phyloP scores from a whole-genome alignment of 164 flowering plant species.

The Dillenia turbinata region DNA sequence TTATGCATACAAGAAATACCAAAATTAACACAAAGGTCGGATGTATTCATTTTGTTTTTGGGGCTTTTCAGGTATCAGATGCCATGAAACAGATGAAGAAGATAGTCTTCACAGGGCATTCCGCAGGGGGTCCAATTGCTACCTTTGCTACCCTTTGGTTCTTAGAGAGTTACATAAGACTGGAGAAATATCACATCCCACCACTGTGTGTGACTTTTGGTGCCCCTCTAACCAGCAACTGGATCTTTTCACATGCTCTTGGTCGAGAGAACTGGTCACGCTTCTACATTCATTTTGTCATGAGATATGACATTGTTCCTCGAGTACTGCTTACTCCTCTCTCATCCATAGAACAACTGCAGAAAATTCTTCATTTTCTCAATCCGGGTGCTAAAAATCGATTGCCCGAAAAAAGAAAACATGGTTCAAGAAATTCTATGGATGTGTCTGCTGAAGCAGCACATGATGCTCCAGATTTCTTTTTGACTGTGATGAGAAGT shows the following conservation, averaged over 20 bases:
- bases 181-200: slow-evolving; percentile 1
- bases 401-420: too few relatives aligned
- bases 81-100: slow-evolving; percentile 39
- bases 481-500: slow-evolving; percentile 37
- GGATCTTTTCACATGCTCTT: slow-evolving; percentile 53
- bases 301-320: slow-evolving; percentile 62
- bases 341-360: slow-evolving; percentile 33
- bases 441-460: slow-evolving; percentile 9
- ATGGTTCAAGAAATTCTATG: slow-evolving; percentile 7
- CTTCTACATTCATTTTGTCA: slow-evolving; percentile 52
- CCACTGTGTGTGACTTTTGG: slow-evolving; percentile 74
- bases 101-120: slow-evolving; percentile 75
- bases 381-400: slow-evolving; percentile 12
- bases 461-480: slow-evolving; percentile 22
- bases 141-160: slow-evolving; percentile 63
- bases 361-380: slow-evolving; percentile 25
- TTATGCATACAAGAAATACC: neutral
- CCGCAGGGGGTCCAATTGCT: slow-evolving; percentile 68
- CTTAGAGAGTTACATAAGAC: slow-evolving; percentile 34
- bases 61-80: slow-evolving; percentile 42
- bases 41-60: neutral
- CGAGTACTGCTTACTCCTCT: slow-evolving; percentile 54
- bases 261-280: slow-evolving; percentile 66
- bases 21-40: neutral
- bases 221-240: slow-evolving; percentile 64